These are phyloP conservation scores for Naematelia encephala DNA, from an alignment of 768 basidiomycete genomes.

Conservation along the genomic window DNA sequence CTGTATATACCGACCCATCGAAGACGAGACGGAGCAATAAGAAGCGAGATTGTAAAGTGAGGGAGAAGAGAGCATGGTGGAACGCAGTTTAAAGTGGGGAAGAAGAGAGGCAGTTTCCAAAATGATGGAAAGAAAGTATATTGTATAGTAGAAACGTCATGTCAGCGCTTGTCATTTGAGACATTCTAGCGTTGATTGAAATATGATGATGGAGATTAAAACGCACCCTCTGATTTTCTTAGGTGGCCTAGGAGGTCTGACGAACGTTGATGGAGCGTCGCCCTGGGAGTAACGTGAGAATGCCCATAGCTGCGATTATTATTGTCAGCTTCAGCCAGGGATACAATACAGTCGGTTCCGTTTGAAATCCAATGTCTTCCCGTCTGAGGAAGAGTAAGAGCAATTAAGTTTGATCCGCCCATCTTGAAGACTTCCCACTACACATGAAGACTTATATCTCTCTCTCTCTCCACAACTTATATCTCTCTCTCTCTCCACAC, in stretches of 20 bases:
- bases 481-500: too few species aligned
- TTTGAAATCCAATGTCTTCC: too few species aligned
- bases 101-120: not conserved
- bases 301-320: slow-evolving; percentile 38
- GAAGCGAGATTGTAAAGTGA: not conserved
- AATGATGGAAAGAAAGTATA: not conserved
- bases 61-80: not conserved
- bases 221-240: slow-evolving; percentile 45
- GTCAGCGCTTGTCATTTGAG: not conserved
- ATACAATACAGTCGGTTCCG: not conserved
- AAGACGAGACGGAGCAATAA: not conserved
- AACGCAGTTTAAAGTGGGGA: not conserved
- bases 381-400: not conserved
- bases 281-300: slow-evolving; percentile 39
- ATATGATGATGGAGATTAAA: not conserved
- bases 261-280: slow-evolving; percentile 19
- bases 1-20: slow-evolving; percentile 7
- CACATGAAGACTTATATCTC: too few species aligned
- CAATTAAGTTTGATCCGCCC: too few species aligned
- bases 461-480: too few species aligned
- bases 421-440: too few species aligned
- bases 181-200: not conserved
- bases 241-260: slow-evolving; percentile 26
- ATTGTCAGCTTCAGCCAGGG: slow-evolving; percentile 2
- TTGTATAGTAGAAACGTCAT: not conserved